Conservation (phyloP, 257 asterid species). For the Solanum gracilifrons region DNA sequence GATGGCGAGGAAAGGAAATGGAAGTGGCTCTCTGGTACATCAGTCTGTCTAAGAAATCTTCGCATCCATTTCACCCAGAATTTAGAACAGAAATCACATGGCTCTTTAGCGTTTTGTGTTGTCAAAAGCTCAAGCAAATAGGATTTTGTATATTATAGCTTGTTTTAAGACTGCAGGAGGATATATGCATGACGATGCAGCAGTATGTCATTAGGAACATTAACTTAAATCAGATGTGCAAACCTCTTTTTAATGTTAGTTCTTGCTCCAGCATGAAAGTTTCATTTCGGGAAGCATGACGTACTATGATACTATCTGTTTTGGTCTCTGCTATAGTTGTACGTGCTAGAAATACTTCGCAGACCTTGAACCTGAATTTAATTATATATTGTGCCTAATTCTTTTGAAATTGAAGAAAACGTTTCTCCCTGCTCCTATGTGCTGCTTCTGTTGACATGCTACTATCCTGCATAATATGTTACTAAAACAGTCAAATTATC, state of each 20-base stretch:
- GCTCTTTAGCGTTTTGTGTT: neutral
- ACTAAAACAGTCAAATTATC: neutral
- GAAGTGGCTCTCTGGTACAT: slow-evolving; percentile 23
- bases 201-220: neutral
- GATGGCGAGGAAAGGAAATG: slow-evolving; percentile 26
- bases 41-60: neutral
- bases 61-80: neutral
- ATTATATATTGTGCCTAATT: neutral
- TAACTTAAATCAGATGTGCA: neutral
- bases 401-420: neutral
- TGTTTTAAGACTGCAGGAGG: neutral
- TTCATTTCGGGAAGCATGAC: neutral
- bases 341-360: neutral
- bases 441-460: neutral
- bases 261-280: neutral
- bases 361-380: neutral
- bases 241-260: neutral
- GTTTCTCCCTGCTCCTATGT: neutral
- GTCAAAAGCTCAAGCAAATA: neutral
- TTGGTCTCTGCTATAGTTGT: neutral
- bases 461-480: neutral
- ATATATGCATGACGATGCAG: neutral
- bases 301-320: neutral
- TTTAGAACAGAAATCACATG: neutral
- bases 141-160: neutral